Evolutionary conservation across 495 filamentous ascomycete species (phyloP), one percentile per base, ranked within the genome.

Genomic region (Durotheca rogersii): DNA sequence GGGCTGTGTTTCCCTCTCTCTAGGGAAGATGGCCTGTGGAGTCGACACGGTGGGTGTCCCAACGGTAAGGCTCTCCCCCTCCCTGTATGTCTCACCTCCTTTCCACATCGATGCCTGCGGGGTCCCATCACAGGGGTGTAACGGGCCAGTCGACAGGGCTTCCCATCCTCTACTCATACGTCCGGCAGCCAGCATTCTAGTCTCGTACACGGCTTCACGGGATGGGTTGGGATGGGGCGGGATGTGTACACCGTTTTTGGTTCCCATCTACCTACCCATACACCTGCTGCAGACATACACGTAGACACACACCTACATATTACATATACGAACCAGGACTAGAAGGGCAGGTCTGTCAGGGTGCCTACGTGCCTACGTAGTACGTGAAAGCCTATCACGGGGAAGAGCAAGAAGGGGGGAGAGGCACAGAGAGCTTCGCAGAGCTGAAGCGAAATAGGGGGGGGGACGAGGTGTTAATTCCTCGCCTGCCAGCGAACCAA

Each of bases 371-470:
- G n/a, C n/a, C 23, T 27, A 27, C 23, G 23, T 27, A 27, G 23
- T 27, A 20, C 46, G 35, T 30, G n/a, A n/a, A n/a, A n/a, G n/a
- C n/a, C n/a, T n/a, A n/a, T n/a, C n/a, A n/a, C n/a, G n/a, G n/a
- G n/a, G n/a, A n/a, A n/a, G n/a, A n/a, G n/a, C n/a, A 21, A 39
- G 49, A 53, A 49, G 44, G 55, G 54, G 48, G 44, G 33, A 35
- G 34, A 45, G 15, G 36, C 32, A 7, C 20, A 15, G 21, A 42
- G 1, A 18, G 14, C 37, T 12, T 4, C 17, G 43, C 40, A 47
- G 23, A 41, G 32, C 34, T 31, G 27, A 44, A 31, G 11, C 11
- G 25, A 7, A 41, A n/a, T n/a, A n/a, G n/a, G n/a, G n/a, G n/a
- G n/a, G n/a, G n/a, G n/a, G n/a, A n/a, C n/a, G n/a, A n/a, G n/a